Evolutionary conservation across 2,329 filamentous ascomycete species (phyloP), one percentile per base, ranked within the genome.

Genomic region (Cordyceps farinosa): DNA sequence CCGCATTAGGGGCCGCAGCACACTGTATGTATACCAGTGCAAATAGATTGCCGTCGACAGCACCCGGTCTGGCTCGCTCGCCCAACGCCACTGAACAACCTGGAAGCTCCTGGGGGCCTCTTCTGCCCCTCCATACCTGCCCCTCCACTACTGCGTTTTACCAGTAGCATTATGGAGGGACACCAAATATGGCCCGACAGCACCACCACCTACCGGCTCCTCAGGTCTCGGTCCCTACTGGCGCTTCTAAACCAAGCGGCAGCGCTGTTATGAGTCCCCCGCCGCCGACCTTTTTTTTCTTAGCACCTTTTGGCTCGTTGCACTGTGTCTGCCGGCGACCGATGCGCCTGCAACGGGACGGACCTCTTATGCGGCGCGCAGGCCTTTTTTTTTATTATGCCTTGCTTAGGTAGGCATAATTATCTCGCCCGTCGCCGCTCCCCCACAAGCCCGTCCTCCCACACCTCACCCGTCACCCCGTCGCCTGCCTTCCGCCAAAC

Each of bases 391-490:
- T 22, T 22, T 22, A 22, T 22, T 22, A 22, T 22, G 22, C 22
- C 22, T 22, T 22, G 22, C 22, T 22, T 22, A 22, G 22, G 22
- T 22, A 22, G 22, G 22, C 22, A 22, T 22, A 22, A 52, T 52
- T 17, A 17, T 52, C 36, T 52, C 47, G 6, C 34, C 42, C 32
- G 29, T 32, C 32, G 30, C 17, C 53, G 27, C 50, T 27, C 29
- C 57, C 56, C 57, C 57, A 60, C 57, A 52, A 36, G 29, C 47
- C 22, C 57, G 38, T 42, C 32, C 57, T 60, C 47, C 57, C 57
- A 59, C 56, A 60, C 55, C 40, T 45, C 48, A 60, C 44, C 48
- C 48, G 32, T 27, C 42, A 32, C 30, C 22, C 22, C 48, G 56
- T 60, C 30, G 45, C 45, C 48, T 50, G 5, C 38, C 38, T 53